Conservation (phyloP, 768 basidiomycete species). For the Agaricus sinodeliciosus region DNA sequence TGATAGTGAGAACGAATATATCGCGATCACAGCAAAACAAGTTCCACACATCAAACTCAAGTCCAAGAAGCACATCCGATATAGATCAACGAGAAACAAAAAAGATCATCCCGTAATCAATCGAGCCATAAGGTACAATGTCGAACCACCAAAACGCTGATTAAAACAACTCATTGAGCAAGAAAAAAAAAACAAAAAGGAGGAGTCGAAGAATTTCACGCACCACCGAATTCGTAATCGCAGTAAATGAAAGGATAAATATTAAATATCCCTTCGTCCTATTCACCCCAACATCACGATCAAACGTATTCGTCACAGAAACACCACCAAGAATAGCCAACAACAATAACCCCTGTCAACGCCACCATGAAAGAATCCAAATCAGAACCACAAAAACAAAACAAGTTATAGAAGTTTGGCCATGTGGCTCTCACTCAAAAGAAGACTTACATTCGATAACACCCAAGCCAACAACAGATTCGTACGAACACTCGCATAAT, state of each 20-base stretch:
- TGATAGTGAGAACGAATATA: too few relatives aligned
- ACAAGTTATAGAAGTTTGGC: too few relatives aligned
- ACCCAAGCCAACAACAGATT: slow-evolving; percentile 82
- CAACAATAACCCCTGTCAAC: slow-evolving; percentile 55
- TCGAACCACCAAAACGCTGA: slow-evolving; percentile 26
- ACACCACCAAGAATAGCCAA: slow-evolving; percentile 61
- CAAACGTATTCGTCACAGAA: slow-evolving; percentile 55
- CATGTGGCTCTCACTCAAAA: neutral
- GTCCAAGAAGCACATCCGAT: neutral
- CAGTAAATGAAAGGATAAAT: slow-evolving; percentile 77
- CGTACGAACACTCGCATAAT: slow-evolving; percentile 83
- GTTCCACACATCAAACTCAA: neutral
- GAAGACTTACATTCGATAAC: slow-evolving; percentile 59
- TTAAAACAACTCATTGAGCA: neutral
- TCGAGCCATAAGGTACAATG: slow-evolving; percentile 25
- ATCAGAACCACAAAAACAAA: neutral
- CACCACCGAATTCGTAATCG: slow-evolving; percentile 64
- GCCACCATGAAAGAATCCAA: neutral
- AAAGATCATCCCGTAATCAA: slow-evolving; percentile 23
- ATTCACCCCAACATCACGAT: slow-evolving; percentile 34
- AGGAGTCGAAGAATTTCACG: slow-evolving; percentile 13
- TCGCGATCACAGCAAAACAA: neutral
- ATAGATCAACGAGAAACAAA: neutral
- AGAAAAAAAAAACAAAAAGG: neutral
- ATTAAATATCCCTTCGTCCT: slow-evolving; percentile 71